Base-by-base conservation (phyloP, 2,329 filamentous ascomycete genomes). In the Dactylonectria estremocensis region DNA sequence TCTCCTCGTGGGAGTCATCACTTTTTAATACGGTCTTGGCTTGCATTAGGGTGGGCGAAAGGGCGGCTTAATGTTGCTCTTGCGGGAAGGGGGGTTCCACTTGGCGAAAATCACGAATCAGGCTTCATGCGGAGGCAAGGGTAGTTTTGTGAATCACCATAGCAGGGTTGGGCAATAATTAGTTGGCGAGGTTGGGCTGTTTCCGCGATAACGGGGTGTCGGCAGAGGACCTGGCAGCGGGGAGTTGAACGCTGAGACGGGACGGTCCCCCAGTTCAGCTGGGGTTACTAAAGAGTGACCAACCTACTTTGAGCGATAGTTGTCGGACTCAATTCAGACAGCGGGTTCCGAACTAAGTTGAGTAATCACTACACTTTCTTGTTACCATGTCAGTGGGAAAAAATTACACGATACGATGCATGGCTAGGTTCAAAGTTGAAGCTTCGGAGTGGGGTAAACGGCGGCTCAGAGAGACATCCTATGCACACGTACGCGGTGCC, bases 21-120 rank as follows among this genome's bases (percentile, higher is more conserved):
- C 50, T 35, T 53, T 53, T 53, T 22, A 33, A 10, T 3, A 11
- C 33, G 13, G n/a, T 35, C 50, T 35, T 53, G 50, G 50, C 50
- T 33, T 53, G 50, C 50, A 53, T 53, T 35, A 53, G 50, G 50
- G n/a, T 33, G n/a, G 28, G 9, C 10, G 10, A 53, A 53, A 53
- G 11, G 40, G 40, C 40, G 40, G 40, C 40, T 43, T 43, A 43
- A 43, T 8, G 40, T 43, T 43, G 40, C 40, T n/a, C 40, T 43
- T 43, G 40, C 40, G n/a, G 7, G 14, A n/a, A 43, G 5, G 40
- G 14, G n/a, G 40, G 16, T 43, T 43, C 56, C 57, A 60, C 57
- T 24, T 53, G 48, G 7, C n/a, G 18, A 16, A n/a, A 50, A 13
- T 48, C 60, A 28, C 53, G 33, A 50, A 56, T 56, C 43, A 63